Conservation (phyloP, 2,329 filamentous ascomycete genomes). For the Tolypocladium ovalisporum region DNA sequence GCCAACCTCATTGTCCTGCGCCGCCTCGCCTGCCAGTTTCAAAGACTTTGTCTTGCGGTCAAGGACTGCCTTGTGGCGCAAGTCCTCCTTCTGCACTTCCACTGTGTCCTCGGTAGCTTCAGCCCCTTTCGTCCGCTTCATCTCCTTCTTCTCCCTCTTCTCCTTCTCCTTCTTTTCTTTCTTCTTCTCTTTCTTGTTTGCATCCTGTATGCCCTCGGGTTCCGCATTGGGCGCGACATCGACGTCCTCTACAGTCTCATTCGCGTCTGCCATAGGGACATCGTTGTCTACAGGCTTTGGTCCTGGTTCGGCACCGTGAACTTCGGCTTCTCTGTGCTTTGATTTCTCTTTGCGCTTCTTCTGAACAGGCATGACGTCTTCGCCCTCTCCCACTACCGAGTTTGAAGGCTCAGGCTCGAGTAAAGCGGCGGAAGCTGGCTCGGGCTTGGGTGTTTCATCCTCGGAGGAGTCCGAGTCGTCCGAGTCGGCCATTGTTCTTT, state of each 20-base stretch:
- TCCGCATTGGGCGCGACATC: background rate
- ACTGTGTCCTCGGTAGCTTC: slow-evolving; percentile 10
- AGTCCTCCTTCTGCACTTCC: slow-evolving; percentile 16
- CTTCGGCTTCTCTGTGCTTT: background rate
- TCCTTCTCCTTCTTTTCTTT: slow-evolving; percentile 6
- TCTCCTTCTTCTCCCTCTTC: slow-evolving; percentile 7
- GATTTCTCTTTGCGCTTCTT: background rate
- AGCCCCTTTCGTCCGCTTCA: slow-evolving; percentile 14
- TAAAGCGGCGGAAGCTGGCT: slow-evolving; percentile 2
- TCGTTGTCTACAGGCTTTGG: background rate
- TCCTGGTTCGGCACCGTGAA: background rate
- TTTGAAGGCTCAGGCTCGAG: slow-evolving; percentile 1
- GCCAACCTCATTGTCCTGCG: slow-evolving; percentile 17
- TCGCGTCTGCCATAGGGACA: slow-evolving; percentile 3
- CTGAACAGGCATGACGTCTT: background rate
- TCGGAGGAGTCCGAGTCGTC: slow-evolving; percentile 7
- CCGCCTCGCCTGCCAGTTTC: slow-evolving; percentile 31
- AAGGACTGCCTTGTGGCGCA: slow-evolving; percentile 39
- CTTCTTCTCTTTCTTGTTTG: too few species aligned
- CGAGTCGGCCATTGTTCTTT: slow-evolving; percentile 17
- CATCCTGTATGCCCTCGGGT: slow-evolving; percentile 1
- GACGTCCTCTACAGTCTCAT: background rate
- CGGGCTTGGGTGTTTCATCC: slow-evolving; percentile 6
- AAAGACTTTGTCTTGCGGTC: slow-evolving; percentile 46
- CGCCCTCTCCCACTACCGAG: background rate